Evolutionary conservation across 192 early-diverging fungal genomes (phyloP), one percentile per base, ranked within the genome.

Genomic region (Rhizophagus clarus): DNA sequence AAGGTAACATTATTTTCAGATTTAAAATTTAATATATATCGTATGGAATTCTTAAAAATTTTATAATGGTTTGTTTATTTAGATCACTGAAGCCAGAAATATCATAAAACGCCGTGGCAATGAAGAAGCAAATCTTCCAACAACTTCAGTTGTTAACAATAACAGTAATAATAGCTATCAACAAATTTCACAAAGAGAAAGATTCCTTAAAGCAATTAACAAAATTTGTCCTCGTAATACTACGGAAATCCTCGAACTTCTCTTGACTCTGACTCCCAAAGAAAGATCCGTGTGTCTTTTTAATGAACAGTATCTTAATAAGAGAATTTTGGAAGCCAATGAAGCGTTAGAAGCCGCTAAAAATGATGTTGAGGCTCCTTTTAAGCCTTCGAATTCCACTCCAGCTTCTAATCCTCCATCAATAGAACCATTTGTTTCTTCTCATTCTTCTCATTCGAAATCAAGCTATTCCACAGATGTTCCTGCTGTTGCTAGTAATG

Each of bases 231-330:
- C 82, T 61, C 60, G 51, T 45, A 62, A 74, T 14, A 61, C 45
- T 2, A 49, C 66, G 11, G 87, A 88, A 49, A 86, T 88, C 63
- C 85, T 88, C 1, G 87, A 88, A 7, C 64, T 88, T 62, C 49
- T 88, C 17, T 63, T 88, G 70, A 83, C 85, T 15, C 74, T 88
- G 6, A 85, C 81, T 49, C 67, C 77, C 32, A 88, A 88, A 61
- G 87, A 88, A 61, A 77, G 87, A n/a, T 80, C 83, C 9, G 49
- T 86, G 31, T 88, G 87, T 56, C 49, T 84, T 14, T 88, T 88
- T 32, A 88, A 88, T 73, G 70, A 71, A 1, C 83, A 85, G n/a
- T 84, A 84, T 60, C 73, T 88, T 31, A 77, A 77, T 32, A 79
- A 81, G 42, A 88, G 82, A 61, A 80, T 88, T 22, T 2, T 74